Evolutionary conservation across 768 basidiomycete genomes (phyloP).

Genomic region (Pisolithus sp.): DNA sequence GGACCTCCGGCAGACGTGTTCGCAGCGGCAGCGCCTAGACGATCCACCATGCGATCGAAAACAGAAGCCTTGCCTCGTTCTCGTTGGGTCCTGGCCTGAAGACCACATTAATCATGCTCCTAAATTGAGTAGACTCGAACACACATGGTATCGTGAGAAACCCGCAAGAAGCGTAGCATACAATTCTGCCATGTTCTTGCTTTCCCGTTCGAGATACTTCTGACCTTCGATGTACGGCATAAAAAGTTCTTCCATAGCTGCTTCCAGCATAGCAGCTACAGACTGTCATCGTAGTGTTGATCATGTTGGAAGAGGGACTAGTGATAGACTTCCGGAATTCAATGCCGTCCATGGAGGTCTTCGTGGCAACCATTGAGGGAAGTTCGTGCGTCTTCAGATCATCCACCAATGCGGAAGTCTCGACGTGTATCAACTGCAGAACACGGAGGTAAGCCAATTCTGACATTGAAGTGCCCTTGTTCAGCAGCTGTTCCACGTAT

Average conservation of each 20-base stretch:
- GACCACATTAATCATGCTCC: conserved; percentile 3
- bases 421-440: conserved; percentile 79
- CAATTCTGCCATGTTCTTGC: conserved; percentile 70
- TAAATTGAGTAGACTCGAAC: conserved; percentile 19
- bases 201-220: conserved; percentile 89
- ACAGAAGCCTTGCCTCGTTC: conserved; percentile 58
- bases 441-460: conserved; percentile 89
- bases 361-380: conserved; percentile 51
- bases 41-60: conserved; percentile 90
- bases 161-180: conserved; percentile 64
- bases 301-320: conserved; percentile 34
- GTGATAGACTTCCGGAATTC: conserved; percentile 56
- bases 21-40: conserved; percentile 67
- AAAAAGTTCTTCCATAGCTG: conserved; percentile 93
- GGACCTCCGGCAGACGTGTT: conserved; percentile 55
- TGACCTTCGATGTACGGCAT: conserved; percentile 89
- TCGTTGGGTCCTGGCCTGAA: conserved; percentile 53
- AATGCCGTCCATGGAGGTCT: conserved; percentile 57
- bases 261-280: conserved; percentile 84
- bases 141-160: conserved; percentile 88
- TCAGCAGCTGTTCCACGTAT: conserved; percentile 86
- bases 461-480: conserved; percentile 66
- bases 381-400: conserved; percentile 90
- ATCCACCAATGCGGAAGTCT: conserved; percentile 74
- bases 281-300: conserved; percentile 39